phyloP scores from a whole-genome alignment of 1,139 yeast species.

The Yamadazyma aaseri region DNA sequence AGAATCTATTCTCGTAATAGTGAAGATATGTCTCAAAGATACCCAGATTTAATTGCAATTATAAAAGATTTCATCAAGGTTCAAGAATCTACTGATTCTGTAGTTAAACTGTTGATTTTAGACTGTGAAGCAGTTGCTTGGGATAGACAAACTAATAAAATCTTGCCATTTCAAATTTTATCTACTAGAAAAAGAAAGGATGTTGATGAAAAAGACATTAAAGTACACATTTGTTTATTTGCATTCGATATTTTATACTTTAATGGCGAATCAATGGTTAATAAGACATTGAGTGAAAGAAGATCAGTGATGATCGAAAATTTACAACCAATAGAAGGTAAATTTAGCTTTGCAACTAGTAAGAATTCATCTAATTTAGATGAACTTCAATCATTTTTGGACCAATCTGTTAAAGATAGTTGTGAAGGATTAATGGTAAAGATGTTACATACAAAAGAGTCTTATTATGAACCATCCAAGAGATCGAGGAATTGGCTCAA shows the following conservation, averaged over 20 bases:
- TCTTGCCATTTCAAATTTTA: conserved; percentile 87
- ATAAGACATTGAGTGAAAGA: conserved; percentile 68
- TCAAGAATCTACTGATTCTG: conserved; percentile 29
- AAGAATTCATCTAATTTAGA: conserved; percentile 72
- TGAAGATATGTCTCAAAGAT: conserved; percentile 94
- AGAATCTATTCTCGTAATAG: conserved; percentile 88
- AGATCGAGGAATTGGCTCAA: conserved; percentile 95
- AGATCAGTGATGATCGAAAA: conserved; percentile 57
- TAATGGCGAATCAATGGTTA: conserved; percentile 69
- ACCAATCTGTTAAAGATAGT: conserved; percentile 82
- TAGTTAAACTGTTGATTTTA: conserved; percentile 56
- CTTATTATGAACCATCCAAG: conserved; percentile 90
- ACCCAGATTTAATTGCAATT: conserved; percentile 82
- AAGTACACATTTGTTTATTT: conserved; percentile 86
- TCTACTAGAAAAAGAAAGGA: conserved; percentile 94
- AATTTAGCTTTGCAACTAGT: conserved; percentile 76
- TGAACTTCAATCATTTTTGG: conserved; percentile 82
- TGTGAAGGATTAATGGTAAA: conserved; percentile 98
- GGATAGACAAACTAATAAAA: conserved; percentile 73
- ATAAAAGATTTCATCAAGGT: conserved; percentile 57
- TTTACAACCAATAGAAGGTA: conserved; percentile 66
- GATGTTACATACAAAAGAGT: conserved; percentile 76
- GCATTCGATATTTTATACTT: conserved; percentile 83
- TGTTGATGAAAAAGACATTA: conserved; percentile 82
- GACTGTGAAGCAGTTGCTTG: conserved; percentile 99